Evolutionary conservation across 495 filamentous ascomycete genomes (phyloP), one percentile per base, ranked within the genome.

Genomic region (Penicillium cosmopolitanum): DNA sequence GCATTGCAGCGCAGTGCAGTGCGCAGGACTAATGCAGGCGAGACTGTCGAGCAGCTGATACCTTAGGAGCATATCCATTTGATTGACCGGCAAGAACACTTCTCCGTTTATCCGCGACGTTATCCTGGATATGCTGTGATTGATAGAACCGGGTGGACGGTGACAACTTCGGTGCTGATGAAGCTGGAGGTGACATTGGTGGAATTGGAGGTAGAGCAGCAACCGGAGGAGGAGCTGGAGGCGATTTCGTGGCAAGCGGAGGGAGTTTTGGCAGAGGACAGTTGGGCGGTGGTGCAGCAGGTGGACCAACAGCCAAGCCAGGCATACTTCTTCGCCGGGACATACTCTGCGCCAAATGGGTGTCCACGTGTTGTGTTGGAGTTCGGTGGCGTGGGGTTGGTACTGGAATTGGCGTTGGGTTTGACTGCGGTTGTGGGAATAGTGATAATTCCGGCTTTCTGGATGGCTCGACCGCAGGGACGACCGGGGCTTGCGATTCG

Each of bases 261-360:
- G 87, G 87, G 11, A 89, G 76, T 5, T 86, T 84, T 7, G 87
- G 87, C 4, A 89, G 76, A 0, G 87, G 85, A 52, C 80, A 82
- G 18, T 80, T 85, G 11, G 87, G 87, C 15, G 87, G 87, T 12
- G 87, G 87, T 13, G 80, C 83, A 12, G 78, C 79, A 0, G 87
- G 87, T 44, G 86, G 87, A 1, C 85, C 85, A 11, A 83, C 75
- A 1, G 71, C 72, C 33, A 89, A 70, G 7, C 82, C 81, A 5
- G 84, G 83, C 77, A 88, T 77, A 64, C 85, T 87, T 59, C 81
- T 82, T 34, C 84, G 78, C 28, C 69, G 71, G 10, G 62, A 51
- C 57, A 73, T 62, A 16, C 55, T 61, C 31, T 59, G 55, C 28
- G 38, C 18, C 6, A 6, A 15, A 28, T 70, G 56, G n/a, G 51